Evolutionary conservation across 768 basidiomycete genomes (phyloP).

Genomic region (Solioccasus polychromus): DNA sequence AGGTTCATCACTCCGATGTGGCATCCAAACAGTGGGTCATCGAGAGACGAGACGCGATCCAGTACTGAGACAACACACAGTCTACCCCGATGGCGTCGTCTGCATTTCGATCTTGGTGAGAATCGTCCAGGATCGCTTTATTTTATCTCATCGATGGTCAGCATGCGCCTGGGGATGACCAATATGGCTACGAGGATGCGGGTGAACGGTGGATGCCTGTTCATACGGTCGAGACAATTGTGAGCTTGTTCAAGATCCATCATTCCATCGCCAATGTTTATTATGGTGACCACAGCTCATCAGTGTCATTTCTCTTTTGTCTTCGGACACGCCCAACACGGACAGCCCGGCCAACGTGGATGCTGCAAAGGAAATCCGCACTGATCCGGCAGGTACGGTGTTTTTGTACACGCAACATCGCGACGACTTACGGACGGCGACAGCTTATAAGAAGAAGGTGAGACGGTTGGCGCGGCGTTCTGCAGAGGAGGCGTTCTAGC

Average conservation of each 20-base stretch:
- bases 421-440: conserved; percentile 17
- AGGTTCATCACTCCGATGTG: conserved; percentile 93
- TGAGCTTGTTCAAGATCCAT: conserved; percentile 37
- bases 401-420: background rate
- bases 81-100: conserved; percentile 89
- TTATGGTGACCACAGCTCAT: conserved; percentile 58
- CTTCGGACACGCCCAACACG: conserved; percentile 85
- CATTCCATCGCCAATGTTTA: background rate
- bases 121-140: conserved; percentile 1
- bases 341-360: conserved; percentile 97
- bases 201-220: conserved; percentile 98
- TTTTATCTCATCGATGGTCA: conserved; percentile 28
- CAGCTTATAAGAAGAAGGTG: conserved; percentile 95
- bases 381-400: conserved; percentile 57
- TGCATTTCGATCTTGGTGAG: conserved; percentile 93
- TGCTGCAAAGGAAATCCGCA: conserved; percentile 85
- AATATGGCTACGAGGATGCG: conserved; percentile 96
- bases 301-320: conserved; percentile 94
- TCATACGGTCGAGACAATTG: conserved; percentile 95
- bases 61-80: conserved; percentile 38
- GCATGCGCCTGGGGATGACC: conserved; percentile 96
- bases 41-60: background rate
- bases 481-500: conserved; percentile 88
- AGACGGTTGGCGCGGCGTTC: conserved; percentile 81
- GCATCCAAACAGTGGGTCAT: conserved; percentile 86